phyloP scores from a whole-genome alignment of 164 flowering plant genomes.

The Aristolochia contorta region DNA sequence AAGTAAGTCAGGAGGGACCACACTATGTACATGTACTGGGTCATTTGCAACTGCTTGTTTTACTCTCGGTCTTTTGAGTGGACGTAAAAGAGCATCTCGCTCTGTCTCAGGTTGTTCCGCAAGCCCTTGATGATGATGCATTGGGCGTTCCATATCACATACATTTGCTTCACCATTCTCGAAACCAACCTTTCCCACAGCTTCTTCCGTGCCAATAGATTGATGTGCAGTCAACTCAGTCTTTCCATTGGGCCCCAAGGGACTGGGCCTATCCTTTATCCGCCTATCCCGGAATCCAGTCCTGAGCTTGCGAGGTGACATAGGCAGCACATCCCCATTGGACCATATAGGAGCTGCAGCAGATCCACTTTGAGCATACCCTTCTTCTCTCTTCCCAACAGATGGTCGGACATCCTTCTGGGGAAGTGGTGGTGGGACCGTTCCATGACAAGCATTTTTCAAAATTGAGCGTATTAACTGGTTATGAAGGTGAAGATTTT shows the following conservation, averaged over 20 bases:
- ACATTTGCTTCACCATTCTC: slow-evolving; percentile 61
- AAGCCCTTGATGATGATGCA: slow-evolving; percentile 43
- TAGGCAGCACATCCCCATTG: slow-evolving; percentile 60
- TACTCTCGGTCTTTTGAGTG: slow-evolving; percentile 22
- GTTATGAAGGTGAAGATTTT: slow-evolving; percentile 72
- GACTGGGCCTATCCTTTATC: slow-evolving; percentile 57
- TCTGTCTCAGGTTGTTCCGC: slow-evolving; percentile 48
- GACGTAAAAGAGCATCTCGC: slow-evolving; percentile 21
- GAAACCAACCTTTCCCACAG: slow-evolving; percentile 21
- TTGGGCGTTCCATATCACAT: slow-evolving; percentile 49
- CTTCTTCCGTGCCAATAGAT: slow-evolving; percentile 24
- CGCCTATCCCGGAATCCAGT: slow-evolving; percentile 53
- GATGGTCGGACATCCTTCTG: slow-evolving; percentile 31
- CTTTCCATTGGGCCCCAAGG: slow-evolving; percentile 73
- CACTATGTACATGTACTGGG: slow-evolving; percentile 27
- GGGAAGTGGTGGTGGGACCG: slow-evolving; percentile 44
- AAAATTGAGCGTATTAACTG: slow-evolving; percentile 68
- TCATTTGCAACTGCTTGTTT: slow-evolving; percentile 20
- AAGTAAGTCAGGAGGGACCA: slow-evolving; percentile 23
- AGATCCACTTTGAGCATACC: slow-evolving; percentile 36
- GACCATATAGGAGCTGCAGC: slow-evolving; percentile 37
- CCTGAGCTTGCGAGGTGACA: slow-evolving; percentile 64
- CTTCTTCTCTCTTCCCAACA: slow-evolving; percentile 37
- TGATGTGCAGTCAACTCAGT: slow-evolving; percentile 35
- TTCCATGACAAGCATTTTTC: slow-evolving; percentile 68